Evolutionary conservation across 1,139 yeast species (phyloP).

Genomic region (Diutina catenulata): DNA sequence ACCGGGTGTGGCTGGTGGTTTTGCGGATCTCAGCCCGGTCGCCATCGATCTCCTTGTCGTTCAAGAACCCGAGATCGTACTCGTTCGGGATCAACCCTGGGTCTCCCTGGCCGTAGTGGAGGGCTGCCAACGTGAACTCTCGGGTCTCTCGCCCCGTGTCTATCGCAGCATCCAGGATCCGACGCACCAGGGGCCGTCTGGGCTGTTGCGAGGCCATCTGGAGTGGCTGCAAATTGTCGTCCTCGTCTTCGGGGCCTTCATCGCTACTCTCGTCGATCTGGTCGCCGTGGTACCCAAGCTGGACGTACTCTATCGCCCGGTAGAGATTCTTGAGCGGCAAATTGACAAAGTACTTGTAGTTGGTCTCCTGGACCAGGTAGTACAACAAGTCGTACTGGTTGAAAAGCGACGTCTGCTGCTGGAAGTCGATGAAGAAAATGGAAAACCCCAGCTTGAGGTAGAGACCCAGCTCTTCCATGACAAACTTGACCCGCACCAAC

Average conservation of each 20-base stretch:
- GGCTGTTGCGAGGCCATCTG: too few relatives aligned
- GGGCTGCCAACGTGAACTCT: neutral
- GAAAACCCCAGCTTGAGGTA: conserved; percentile 45
- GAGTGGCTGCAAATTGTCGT: neutral
- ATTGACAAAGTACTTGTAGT: conserved; percentile 30
- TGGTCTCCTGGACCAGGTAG: conserved; percentile 30
- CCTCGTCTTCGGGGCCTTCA: neutral
- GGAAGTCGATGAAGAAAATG: conserved; percentile 45
- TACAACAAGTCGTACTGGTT: conserved; percentile 33
- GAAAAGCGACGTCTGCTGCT: conserved; percentile 30
- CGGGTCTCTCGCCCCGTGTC: neutral
- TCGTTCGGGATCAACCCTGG: conserved; percentile 1
- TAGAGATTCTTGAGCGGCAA: conserved; percentile 32
- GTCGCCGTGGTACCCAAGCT: conserved; percentile 13
- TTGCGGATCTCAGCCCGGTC: conserved; percentile 2
- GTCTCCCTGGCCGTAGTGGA: conserved; percentile 1
- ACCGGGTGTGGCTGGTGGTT: neutral
- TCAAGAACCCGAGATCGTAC: conserved; percentile 1
- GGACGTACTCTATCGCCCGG: conserved; percentile 27
- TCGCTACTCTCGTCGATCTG: neutral
- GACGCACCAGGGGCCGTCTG: neutral
- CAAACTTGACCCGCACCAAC: conserved; percentile 28
- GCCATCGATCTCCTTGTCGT: conserved; percentile 4
- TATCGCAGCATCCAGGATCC: conserved; percentile 1
- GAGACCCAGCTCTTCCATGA: conserved; percentile 51